Evolutionary conservation across 805 yeast genomes (phyloP).

Genomic region (Candida adriatica): DNA sequence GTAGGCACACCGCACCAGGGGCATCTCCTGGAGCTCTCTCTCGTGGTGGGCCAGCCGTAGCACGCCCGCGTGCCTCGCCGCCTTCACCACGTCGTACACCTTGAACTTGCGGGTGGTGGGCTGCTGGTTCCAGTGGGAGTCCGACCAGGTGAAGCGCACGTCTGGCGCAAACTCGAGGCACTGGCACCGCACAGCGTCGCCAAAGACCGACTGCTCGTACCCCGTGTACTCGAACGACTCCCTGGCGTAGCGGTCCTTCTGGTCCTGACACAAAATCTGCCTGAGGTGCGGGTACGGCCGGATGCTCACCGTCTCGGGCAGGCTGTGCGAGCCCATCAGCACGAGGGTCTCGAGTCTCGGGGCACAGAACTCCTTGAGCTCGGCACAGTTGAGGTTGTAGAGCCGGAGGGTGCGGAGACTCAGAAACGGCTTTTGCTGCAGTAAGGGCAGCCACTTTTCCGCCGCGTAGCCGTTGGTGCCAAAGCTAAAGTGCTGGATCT

Average conservation of each 20-base stretch:
- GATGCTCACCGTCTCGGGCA: background rate
- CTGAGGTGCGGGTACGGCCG: background rate
- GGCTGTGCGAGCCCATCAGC: background rate
- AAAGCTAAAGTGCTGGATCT: background rate
- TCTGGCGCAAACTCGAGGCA: background rate
- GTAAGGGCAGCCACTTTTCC: background rate
- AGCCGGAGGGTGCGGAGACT: constrained; percentile 1
- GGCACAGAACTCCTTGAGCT: background rate
- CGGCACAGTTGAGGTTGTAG: background rate
- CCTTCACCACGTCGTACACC: background rate
- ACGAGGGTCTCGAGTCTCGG: constrained; percentile 1
- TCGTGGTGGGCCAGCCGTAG: background rate
- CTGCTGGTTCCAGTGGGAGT: too few relatives aligned
- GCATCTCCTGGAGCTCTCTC: background rate
- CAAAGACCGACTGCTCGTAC: background rate
- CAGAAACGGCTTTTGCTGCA: background rate
- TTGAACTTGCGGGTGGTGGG: background rate
- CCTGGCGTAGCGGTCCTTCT: background rate
- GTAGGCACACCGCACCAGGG: background rate
- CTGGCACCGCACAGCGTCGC: background rate
- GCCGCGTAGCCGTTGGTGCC: background rate
- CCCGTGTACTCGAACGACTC: background rate
- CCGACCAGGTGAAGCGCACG: background rate
- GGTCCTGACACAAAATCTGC: background rate
- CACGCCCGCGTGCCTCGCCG: background rate